phyloP scores from a whole-genome alignment of 192 early-diverging fungal species.

The Pecoramyces ruminantium region DNA sequence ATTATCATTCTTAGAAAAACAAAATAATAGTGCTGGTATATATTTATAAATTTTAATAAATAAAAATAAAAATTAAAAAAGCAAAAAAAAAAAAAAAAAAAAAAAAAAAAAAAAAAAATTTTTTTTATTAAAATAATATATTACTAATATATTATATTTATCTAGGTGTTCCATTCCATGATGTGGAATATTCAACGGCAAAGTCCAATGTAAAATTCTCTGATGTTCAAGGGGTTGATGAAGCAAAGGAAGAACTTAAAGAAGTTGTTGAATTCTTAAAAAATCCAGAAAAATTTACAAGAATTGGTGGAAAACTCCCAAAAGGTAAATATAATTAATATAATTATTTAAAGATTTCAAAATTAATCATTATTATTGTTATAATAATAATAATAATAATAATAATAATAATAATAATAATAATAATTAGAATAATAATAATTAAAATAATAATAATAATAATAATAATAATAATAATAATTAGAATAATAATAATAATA shows the following conservation, averaged over 20 bases:
- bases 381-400: no score
- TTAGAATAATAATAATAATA: no score
- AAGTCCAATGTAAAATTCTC: not conserved
- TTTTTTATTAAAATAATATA: not conserved
- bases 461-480: no score
- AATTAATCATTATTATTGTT: no score
- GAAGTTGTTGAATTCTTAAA: constrained; percentile 93
- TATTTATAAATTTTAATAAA: not conserved
- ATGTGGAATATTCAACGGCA: not conserved
- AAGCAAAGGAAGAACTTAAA: constrained; percentile 92
- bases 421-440: no score
- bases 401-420: no score
- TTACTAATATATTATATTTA: not conserved
- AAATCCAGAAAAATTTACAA: constrained; percentile 77
- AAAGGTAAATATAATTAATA: no score
- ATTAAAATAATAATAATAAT: no score
- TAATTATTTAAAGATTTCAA: no score
- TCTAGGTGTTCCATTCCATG: not conserved
- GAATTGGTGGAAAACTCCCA: constrained; percentile 85
- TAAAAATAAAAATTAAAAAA: no score
- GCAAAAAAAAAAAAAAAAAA: no score
- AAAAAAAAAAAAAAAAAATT: no score
- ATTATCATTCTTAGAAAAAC: not conserved
- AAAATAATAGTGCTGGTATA: not conserved
- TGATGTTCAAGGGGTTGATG: constrained; percentile 61